Conservation (phyloP, 352 stramenopile genomes). For the Globisporangium nagaii region DNA sequence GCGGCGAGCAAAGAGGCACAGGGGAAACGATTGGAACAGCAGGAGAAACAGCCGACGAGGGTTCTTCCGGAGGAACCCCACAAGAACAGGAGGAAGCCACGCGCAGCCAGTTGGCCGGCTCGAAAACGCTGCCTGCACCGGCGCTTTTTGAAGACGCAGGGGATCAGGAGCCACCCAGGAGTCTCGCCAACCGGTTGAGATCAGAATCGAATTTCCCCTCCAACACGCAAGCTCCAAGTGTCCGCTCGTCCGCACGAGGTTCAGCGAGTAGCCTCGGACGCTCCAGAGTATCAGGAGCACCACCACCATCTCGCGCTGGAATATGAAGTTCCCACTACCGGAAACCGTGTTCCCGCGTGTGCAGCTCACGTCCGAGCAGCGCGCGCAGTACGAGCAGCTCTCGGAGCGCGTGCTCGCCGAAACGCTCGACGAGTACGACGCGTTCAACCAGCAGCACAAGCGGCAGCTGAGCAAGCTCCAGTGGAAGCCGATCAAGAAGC, state of each 20-base stretch:
- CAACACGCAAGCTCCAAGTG: conserved; percentile 1
- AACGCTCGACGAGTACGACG: conserved; percentile 22
- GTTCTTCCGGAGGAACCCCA: no score
- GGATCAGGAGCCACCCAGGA: background rate
- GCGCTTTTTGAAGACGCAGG: background rate
- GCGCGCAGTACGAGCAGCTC: conserved; percentile 23
- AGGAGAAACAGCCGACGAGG: no score
- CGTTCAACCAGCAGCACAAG: conserved; percentile 18
- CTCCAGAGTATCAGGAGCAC: no score
- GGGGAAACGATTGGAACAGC: no score
- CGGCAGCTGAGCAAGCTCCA: conserved; percentile 23
- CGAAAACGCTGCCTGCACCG: background rate
- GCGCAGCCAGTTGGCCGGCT: no score
- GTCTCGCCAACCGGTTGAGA: background rate
- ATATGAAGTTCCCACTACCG: conserved; percentile 29
- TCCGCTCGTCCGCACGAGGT: background rate
- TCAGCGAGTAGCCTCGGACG: background rate
- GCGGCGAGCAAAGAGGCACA: no score
- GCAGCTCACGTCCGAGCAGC: conserved; percentile 19
- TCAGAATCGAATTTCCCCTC: background rate
- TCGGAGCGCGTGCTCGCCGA: conserved; percentile 23
- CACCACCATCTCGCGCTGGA: no score
- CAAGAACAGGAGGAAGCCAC: no score
- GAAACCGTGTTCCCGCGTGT: conserved; percentile 22
- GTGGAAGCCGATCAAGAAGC: conserved; percentile 49